Conservation (phyloP, 148 eudicot species). For the Nepenthes gracilis region DNA sequence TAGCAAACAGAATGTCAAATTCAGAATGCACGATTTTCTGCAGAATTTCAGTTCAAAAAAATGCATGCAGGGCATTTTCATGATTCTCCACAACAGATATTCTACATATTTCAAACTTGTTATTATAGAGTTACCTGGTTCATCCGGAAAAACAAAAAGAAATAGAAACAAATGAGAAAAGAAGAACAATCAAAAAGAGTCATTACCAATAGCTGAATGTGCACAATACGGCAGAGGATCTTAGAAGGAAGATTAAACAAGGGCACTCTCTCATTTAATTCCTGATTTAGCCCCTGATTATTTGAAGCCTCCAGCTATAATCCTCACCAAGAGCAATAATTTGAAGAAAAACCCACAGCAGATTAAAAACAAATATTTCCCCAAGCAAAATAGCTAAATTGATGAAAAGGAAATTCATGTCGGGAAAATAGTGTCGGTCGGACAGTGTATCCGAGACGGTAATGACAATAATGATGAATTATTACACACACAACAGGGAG, state of each 20-base stretch:
- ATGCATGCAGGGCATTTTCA: too few species aligned
- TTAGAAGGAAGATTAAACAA: constrained; percentile 55
- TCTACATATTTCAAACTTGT: too few species aligned
- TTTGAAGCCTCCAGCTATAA: constrained; percentile 82
- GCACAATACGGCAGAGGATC: constrained; percentile 72
- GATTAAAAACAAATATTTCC: neutral
- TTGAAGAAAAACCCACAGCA: neutral
- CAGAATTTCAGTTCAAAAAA: too few species aligned
- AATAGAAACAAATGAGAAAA: neutral
- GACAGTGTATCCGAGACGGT: too few species aligned
- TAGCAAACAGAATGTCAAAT: too few species aligned
- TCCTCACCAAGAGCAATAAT: neutral
- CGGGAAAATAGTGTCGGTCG: too few species aligned
- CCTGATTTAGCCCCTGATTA: constrained; percentile 31
- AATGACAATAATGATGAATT: too few species aligned
- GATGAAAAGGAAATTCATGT: neutral
- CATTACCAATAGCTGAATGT: constrained; percentile 56
- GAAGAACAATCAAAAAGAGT: neutral
- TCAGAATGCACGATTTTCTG: too few species aligned
- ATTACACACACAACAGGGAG: too few species aligned
- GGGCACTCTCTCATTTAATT: constrained; percentile 42
- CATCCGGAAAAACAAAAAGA: neutral
- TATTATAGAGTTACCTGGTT: neutral
- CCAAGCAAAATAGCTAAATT: neutral
- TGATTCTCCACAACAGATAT: too few species aligned